Percentiles rank a stretch among this genome's conserved stretches.
These are phyloP conservation scores for Kazachstania martiniae DNA, from an alignment of 805 yeast genomes.

Conservation along the genomic window DNA sequence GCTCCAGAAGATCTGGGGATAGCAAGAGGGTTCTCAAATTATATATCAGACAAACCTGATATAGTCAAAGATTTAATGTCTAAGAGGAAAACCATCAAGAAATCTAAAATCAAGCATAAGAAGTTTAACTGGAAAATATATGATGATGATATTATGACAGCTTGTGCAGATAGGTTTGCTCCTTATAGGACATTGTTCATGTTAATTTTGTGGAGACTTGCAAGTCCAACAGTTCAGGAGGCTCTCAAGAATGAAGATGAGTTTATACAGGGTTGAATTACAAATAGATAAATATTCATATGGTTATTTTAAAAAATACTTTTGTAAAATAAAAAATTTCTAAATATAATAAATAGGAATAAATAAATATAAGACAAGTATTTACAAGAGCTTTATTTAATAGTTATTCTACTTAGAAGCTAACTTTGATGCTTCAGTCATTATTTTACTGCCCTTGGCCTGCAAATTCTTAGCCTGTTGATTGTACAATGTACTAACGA, in stretches of 20 bases:
- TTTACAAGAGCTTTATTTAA: constrained; percentile 1
- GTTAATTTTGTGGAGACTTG: constrained; percentile 64
- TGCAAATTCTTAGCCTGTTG: constrained; percentile 22
- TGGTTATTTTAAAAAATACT: constrained; percentile 3
- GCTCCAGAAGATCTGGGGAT: constrained; percentile 76
- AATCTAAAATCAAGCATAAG: constrained; percentile 29
- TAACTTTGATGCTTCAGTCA: constrained; percentile 29
- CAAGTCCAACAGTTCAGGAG: constrained; percentile 45
- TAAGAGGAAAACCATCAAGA: constrained; percentile 28
- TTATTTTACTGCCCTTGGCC: constrained; percentile 23
- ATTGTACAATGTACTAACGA: constrained; percentile 17
- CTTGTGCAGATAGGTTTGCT: constrained; percentile 44
- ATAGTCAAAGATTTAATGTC: constrained; percentile 36
- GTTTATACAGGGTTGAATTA: too few relatives aligned
- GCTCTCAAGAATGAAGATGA: constrained; percentile 23
- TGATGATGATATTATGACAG: constrained; percentile 47
- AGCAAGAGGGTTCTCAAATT: constrained; percentile 66
- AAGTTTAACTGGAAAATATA: constrained; percentile 57
- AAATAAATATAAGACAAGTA: neutral
- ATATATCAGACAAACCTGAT: constrained; percentile 44
- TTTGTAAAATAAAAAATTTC: constrained; percentile 2
- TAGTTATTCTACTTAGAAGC: constrained; percentile 4
- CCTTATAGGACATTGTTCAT: constrained; percentile 64
- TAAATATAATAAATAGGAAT: neutral
- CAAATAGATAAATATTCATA: too few relatives aligned